Conservation (phyloP, 345 rosid genomes). For the Arabidopsis thaliana region DNA sequence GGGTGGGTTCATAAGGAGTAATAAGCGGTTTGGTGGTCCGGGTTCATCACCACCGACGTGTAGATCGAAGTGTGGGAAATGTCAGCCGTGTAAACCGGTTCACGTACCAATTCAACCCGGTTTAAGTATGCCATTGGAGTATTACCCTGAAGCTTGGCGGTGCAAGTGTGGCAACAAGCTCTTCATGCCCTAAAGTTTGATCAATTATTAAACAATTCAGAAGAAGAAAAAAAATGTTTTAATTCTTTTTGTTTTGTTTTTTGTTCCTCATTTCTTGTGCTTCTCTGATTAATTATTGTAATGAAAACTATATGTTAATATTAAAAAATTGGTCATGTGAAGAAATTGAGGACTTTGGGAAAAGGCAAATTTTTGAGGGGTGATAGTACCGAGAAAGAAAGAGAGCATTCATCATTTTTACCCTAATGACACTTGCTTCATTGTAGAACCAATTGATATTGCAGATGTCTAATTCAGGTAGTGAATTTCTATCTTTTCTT, state of each 20-base stretch:
- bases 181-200: slow-evolving; percentile 65
- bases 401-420: background rate
- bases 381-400: slow-evolving; percentile 36
- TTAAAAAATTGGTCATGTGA: slow-evolving; percentile 32
- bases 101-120: slow-evolving; percentile 92
- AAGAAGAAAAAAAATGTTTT: background rate
- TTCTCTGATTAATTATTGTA: slow-evolving; percentile 32
- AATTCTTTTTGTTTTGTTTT: slow-evolving; percentile 32
- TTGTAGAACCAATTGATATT: slow-evolving; percentile 20
- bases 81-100: slow-evolving; percentile 84
- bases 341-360: slow-evolving; percentile 32
- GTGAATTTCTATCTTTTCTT: background rate
- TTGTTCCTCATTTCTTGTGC: background rate
- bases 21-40: slow-evolving; percentile 64
- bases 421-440: slow-evolving; percentile 35
- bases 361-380: background rate
- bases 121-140: slow-evolving; percentile 69
- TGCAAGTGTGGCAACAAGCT: slow-evolving; percentile 89
- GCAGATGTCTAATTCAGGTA: slow-evolving; percentile 19
- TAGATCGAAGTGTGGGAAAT: slow-evolving; percentile 82
- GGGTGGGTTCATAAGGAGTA: slow-evolving; percentile 46
- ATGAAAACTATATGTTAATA: slow-evolving; percentile 30
- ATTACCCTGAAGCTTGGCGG: slow-evolving; percentile 99
- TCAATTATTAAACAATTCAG: slow-evolving; percentile 21
- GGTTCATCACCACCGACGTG: slow-evolving; percentile 90